Conservation (phyloP, 768 basidiomycete genomes). For the Russula earlei region DNA sequence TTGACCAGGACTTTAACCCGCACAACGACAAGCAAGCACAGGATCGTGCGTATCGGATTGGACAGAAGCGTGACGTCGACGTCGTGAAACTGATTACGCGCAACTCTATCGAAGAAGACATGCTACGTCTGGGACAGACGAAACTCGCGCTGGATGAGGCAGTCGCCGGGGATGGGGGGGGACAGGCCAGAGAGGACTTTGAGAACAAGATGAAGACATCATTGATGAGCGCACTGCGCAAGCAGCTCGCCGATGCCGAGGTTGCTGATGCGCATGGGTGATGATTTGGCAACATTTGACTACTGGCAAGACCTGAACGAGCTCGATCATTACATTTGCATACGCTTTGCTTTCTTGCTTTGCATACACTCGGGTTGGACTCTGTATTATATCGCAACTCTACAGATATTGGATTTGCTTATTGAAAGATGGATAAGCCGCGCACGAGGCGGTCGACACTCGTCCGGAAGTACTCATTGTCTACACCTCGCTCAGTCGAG, state of each 20-base stretch:
- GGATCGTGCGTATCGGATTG: slow-evolving; percentile 95
- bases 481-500: slow-evolving; percentile 74
- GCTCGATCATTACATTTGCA: slow-evolving; percentile 2
- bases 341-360: slow-evolving; percentile 15
- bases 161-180: slow-evolving; percentile 72
- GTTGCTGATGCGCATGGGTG: neutral
- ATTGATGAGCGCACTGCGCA: slow-evolving; percentile 73
- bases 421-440: slow-evolving; percentile 41
- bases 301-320: neutral
- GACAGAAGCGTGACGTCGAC: slow-evolving; percentile 88
- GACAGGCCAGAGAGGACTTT: slow-evolving; percentile 43
- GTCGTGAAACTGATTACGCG: slow-evolving; percentile 89
- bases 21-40: slow-evolving; percentile 98
- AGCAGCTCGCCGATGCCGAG: slow-evolving; percentile 37
- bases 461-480: slow-evolving; percentile 84
- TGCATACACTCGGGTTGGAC: slow-evolving; percentile 14
- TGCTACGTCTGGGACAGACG: slow-evolving; percentile 79
- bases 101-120: slow-evolving; percentile 94
- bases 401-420: neutral
- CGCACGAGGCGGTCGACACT: slow-evolving; percentile 70
- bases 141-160: slow-evolving; percentile 91
- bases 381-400: slow-evolving; percentile 11
- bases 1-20: slow-evolving; percentile 97
- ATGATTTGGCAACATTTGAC: neutral
- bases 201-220: slow-evolving; percentile 75